A percentile compares a stretch with the other conserved stretches of the same genome.
Evolutionary conservation across 2,329 filamentous ascomycete species (phyloP).

Genomic region (Ascochyta clinopodiicola): DNA sequence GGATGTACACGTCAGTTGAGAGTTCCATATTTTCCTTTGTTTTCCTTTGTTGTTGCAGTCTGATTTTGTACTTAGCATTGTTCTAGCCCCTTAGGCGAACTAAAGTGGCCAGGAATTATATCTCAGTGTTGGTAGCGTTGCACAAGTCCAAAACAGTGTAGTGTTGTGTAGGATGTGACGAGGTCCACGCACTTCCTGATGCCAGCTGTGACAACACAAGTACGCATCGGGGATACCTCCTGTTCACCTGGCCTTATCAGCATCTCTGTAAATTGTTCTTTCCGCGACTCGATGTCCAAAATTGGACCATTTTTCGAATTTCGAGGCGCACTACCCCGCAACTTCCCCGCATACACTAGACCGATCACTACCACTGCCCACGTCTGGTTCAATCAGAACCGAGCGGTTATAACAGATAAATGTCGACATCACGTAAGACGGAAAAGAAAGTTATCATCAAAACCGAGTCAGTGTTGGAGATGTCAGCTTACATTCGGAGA

Average conservation of each 20-base stretch:
- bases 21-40: not conserved
- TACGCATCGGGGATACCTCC: too few relatives aligned
- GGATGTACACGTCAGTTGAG: not conserved
- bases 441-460: not conserved
- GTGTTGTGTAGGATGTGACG: too few relatives aligned
- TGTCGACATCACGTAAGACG: not conserved
- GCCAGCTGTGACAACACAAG: too few relatives aligned
- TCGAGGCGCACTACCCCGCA: constrained; percentile 12
- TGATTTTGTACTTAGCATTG: not conserved
- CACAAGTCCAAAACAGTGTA: too few relatives aligned
- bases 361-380: too few relatives aligned
- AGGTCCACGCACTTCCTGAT: too few relatives aligned
- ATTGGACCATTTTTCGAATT: not conserved
- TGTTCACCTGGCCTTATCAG: too few relatives aligned
- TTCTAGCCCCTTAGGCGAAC: not conserved
- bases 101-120: too few relatives aligned
- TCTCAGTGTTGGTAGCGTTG: too few relatives aligned
- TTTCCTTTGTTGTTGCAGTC: not conserved
- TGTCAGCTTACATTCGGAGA: not conserved
- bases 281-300: too few relatives aligned
- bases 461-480: not conserved
- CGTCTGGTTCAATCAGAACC: not conserved
- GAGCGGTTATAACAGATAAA: too few relatives aligned
- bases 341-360: constrained; percentile 1
- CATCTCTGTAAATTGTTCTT: too few relatives aligned